A percentile compares a stretch with the other conserved stretches of the same genome.
Evolutionary conservation across 75 land plant species (phyloP).

Genomic region (Sequoia sempervirens): DNA sequence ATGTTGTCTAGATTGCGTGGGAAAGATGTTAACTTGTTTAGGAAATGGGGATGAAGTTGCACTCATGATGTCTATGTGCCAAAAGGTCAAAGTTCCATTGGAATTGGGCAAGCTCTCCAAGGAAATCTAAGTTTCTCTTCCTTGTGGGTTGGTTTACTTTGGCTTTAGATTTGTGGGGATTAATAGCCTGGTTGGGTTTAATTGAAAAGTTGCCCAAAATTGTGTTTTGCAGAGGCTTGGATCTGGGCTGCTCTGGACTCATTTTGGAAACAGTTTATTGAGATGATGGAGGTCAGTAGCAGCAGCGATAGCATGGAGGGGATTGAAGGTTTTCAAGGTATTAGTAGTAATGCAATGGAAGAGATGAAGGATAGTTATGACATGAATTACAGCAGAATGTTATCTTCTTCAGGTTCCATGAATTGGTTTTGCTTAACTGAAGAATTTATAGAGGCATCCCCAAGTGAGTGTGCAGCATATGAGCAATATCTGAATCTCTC

Average conservation of each 20-base stretch:
- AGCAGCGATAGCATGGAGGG: conserved; percentile 11
- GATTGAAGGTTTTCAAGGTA: background rate
- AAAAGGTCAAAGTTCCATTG: too few species aligned
- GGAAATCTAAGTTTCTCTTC: too few species aligned
- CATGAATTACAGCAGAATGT: background rate
- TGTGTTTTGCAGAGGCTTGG: background rate
- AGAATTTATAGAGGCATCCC: conserved; percentile 14
- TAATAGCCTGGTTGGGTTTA: background rate
- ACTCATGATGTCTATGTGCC: too few species aligned
- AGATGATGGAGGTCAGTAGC: conserved; percentile 8
- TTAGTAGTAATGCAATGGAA: background rate
- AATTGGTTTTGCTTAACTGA: background rate
- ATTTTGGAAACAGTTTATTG: background rate
- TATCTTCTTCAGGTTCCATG: too few species aligned
- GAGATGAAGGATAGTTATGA: background rate
- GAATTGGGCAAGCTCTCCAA: too few species aligned
- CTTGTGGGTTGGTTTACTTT: background rate
- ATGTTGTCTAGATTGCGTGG: too few species aligned
- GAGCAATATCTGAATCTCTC: too few species aligned
- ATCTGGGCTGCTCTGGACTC: background rate
- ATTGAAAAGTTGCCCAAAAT: background rate
- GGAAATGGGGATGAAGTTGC: too few species aligned
- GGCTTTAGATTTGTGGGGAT: background rate
- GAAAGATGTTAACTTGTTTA: too few species aligned
- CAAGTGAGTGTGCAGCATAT: conserved; percentile 26